Conservation (phyloP, 140 eudicot genomes). For the Anethum foeniculum region DNA sequence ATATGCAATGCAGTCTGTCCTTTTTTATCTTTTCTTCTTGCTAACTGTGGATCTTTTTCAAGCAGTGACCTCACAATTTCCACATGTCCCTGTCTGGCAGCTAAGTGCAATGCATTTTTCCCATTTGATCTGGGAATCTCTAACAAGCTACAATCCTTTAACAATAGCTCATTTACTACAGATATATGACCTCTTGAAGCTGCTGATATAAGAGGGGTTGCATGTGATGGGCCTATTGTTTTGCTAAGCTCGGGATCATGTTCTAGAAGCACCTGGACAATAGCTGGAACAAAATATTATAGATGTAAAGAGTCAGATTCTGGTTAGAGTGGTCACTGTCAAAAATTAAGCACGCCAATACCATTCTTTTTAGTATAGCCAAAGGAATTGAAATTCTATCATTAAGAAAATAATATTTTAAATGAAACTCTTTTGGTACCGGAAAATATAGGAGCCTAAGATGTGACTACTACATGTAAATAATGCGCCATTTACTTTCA, state of each 20-base stretch:
- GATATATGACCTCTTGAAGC: conserved; percentile 80
- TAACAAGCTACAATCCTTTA: conserved; percentile 52
- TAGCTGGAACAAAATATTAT: conserved; percentile 39
- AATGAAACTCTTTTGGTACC: not conserved
- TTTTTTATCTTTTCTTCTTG: conserved; percentile 74
- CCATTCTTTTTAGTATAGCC: no score
- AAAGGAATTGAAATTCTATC: not conserved
- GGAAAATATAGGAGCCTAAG: not conserved
- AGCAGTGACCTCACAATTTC: conserved; percentile 76
- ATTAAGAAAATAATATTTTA: not conserved
- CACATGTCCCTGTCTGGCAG: conserved; percentile 77
- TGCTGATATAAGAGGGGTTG: conserved; percentile 85
- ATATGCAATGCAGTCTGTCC: conserved; percentile 95
- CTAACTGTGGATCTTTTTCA: conserved; percentile 62
- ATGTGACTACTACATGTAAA: not conserved
- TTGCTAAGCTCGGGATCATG: conserved; percentile 73
- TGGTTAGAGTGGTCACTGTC: not conserved
- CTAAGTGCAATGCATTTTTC: conserved; percentile 82
- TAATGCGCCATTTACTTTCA: not conserved
- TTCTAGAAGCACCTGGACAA: conserved; percentile 68
- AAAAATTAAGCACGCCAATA: not conserved
- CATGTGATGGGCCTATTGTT: conserved; percentile 66
- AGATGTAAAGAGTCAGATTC: not conserved
- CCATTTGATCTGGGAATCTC: conserved; percentile 57
- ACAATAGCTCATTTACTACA: conserved; percentile 63